phyloP scores from a whole-genome alignment of 176 grass and related monocot species.

The Eragrostis curvula region DNA sequence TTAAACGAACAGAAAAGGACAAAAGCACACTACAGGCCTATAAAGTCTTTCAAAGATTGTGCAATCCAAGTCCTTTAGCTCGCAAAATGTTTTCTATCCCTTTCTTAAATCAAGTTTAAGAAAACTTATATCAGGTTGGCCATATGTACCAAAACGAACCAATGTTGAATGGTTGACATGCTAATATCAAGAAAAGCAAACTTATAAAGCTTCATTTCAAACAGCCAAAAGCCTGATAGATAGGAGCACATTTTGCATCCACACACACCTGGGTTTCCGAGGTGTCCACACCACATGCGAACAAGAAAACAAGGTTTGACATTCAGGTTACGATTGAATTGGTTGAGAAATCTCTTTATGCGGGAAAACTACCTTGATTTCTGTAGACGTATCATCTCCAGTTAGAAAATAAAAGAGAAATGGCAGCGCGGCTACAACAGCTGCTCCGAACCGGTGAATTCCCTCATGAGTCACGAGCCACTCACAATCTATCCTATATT shows the following conservation, averaged over 20 bases:
- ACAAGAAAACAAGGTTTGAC: not conserved
- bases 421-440: not conserved
- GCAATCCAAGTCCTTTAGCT: not conserved
- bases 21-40: not conserved
- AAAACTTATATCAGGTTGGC: too few species aligned
- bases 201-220: not conserved
- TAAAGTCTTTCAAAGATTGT: not conserved
- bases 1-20: too few species aligned
- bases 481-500: not conserved
- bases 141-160: not conserved
- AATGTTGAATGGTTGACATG: not conserved
- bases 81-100: not conserved
- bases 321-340: not conserved
- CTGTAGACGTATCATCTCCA: not conserved
- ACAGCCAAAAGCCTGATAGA: not conserved
- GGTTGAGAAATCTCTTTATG: not conserved
- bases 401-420: not conserved
- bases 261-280: not conserved
- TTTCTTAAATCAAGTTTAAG: not conserved
- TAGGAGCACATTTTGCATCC: not conserved
- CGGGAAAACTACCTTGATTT: not conserved
- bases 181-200: not conserved
- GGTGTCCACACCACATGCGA: not conserved
- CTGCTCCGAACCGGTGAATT: not conserved
- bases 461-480: not conserved